A percentile compares a stretch with the other conserved stretches of the same genome.
phyloP scores from a whole-genome alignment of 208 protist species.

The Leishmania mexicana region DNA sequence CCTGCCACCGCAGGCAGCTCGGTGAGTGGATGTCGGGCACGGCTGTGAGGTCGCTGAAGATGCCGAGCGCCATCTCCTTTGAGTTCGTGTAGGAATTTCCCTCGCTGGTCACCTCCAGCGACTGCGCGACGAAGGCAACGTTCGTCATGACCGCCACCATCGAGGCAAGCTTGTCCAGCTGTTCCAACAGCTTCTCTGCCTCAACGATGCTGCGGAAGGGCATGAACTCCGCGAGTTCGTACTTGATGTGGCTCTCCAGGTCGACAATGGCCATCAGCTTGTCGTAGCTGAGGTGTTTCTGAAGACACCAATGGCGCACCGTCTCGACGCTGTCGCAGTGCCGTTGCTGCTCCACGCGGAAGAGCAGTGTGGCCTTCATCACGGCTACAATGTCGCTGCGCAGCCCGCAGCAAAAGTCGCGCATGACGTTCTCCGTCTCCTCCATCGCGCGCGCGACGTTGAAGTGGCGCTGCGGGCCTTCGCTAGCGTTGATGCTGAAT shows the following conservation, averaged over 20 bases:
- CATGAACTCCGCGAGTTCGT: conserved; percentile 59
- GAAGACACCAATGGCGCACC: conserved; percentile 56
- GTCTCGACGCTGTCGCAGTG: conserved; percentile 46
- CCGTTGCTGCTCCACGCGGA: conserved; percentile 43
- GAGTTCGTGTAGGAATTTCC: conserved; percentile 69
- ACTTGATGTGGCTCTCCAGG: conserved; percentile 74
- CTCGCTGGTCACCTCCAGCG: conserved; percentile 71
- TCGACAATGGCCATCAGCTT: conserved; percentile 70
- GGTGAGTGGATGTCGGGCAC: conserved; percentile 76
- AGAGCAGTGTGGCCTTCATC: conserved; percentile 67
- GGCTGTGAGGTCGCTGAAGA: conserved; percentile 80
- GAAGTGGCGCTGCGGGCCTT: conserved; percentile 38
- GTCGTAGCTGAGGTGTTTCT: conserved; percentile 68
- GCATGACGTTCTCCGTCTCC: conserved; percentile 81
- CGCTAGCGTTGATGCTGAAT: conserved; percentile 48
- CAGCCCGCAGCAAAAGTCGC: conserved; percentile 53
- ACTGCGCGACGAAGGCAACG: conserved; percentile 56
- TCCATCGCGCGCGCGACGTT: conserved; percentile 38
- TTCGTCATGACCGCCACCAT: conserved; percentile 67
- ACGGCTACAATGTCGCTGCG: conserved; percentile 68
- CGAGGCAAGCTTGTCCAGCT: conserved; percentile 61
- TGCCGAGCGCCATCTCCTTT: conserved; percentile 67
- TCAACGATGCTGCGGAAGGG: conserved; percentile 72
- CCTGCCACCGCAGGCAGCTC: conserved; percentile 67
- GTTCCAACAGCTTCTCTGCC: conserved; percentile 52